Base-by-base conservation (phyloP, 2,329 filamentous ascomycete genomes). In the Dothideomycetes sp. region DNA sequence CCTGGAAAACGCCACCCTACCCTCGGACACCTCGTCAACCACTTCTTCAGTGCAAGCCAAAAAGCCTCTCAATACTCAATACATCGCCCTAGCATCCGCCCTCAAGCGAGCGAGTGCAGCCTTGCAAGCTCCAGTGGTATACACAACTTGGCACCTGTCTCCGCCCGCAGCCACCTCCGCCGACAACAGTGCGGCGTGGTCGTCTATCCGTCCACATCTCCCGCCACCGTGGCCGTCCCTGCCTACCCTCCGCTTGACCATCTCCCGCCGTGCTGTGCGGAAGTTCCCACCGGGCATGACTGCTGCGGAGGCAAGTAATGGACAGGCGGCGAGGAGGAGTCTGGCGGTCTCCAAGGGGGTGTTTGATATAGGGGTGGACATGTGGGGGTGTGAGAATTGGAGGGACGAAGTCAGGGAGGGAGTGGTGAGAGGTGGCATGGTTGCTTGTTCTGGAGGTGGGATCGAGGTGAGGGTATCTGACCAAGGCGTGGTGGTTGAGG, bases 241-340 rank as follows among this genome's bases (percentile, higher is more conserved):
- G 4, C 36, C 48, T 1, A 52, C 54, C 1, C 50, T 61, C 2
- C 48, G 61, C 0, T 38, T 69, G 1, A 50, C 54, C 9, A 45
- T 66, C 0, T 40, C 52, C 10, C 47, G 60, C 9, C 50, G 55
- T 1, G 49, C 51, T 2, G 57, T 64, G 4, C 24, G 53, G 5
- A 56, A 53, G 31, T 64, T 68, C 40, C 54, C 56, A 7, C 44
- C 54, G 4, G 58, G 50, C 7, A 52, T 63, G 16, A 61, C 59
- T 45, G 46, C 60, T 0, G 54, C 60, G 35, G 58, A 65, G 39
- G 62, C 60, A 2, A 47, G 5, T 7, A 8, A 54, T 38, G 45
- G 43, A 11, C 63, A 67, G 46, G 45, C 17, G 38, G 45, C 17
- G 38, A 47, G 52, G 42, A 45, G 64, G 36, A 54, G 58, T 53